Base-by-base conservation (phyloP, 805 yeast species). In the Wickerhamiella shivajii region DNA sequence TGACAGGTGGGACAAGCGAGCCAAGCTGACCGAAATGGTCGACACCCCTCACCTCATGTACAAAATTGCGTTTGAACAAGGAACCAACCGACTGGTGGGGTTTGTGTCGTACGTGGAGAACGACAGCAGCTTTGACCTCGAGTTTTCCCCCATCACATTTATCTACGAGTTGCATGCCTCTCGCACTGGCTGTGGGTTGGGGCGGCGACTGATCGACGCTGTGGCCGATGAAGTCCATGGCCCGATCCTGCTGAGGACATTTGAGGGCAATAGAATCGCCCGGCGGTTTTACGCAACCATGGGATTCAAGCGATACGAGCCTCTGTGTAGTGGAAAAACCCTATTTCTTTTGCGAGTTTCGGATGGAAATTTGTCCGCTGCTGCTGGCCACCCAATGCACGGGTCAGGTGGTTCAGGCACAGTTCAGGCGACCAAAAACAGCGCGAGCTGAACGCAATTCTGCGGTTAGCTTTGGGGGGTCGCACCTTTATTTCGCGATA, bases 101-200 rank as follows among this genome's bases (percentile, higher is more conserved):
- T 47, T 47, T 29, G 41, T 46, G 5, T 40, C 45, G 31, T 42
- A 36, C 38, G 33, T 40, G 16, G 34, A 26, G 3, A 31, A 39
- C 14, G 42, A 39, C 22, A 30, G 24, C n/a, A n/a, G n/a, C n/a
- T n/a, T n/a, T n/a, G 49, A 47, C 24, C 31, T 12, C 6, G 36
- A 44, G 12, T 42, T 39, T 5, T 32, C 24, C 8, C 32, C 36
- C 2, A 39, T 33, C 10, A 32, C 43, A 6, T 51, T 44, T 29
- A 36, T 51, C 17, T 51, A 49, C 31, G 56, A 51, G 38, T 33
- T 51, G 23, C 56, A 51, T 28, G 16, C 10, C n/a, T 40, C 29
- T 18, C 44, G 51, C 12, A 30, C 32, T 28, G 47, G 50, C 6
- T n/a, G n/a, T n/a, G n/a, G n/a, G n/a, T 24, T 49, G 5, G 56